Evolutionary conservation across 257 asterid species (phyloP).

Genomic region (Solanum chmielewskii): DNA sequence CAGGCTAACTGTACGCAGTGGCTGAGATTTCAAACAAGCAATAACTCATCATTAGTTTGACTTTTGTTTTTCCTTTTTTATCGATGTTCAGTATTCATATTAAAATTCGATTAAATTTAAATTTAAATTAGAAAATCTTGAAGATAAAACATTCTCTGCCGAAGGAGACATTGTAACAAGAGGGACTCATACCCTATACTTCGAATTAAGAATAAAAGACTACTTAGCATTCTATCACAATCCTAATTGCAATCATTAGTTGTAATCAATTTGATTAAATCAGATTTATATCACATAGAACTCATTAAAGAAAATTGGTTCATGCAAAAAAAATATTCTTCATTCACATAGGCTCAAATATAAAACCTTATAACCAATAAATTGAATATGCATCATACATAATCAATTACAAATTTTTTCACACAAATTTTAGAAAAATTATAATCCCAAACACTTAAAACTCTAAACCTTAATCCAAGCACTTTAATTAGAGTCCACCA

Average conservation of each 20-base stretch:
- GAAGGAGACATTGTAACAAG: fast-evolving
- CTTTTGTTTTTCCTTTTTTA: not conserved
- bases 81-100: fast-evolving
- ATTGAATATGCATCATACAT: not conserved
- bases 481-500: not conserved
- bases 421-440: not conserved
- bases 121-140: fast-evolving
- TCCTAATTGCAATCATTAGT: fast-evolving
- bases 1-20: not conserved
- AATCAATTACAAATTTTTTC: not conserved
- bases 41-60: not conserved
- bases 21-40: not conserved
- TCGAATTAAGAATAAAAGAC: fast-evolving
- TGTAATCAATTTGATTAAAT: not conserved
- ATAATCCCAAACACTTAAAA: not conserved
- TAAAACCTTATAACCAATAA: not conserved
- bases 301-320: not conserved
- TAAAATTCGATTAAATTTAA: fast-evolving
- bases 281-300: fast-evolving
- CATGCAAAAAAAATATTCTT: not conserved
- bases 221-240: too few relatives aligned
- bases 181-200: too few relatives aligned
- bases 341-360: not conserved
- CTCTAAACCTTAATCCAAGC: not conserved
- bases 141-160: fast-evolving